A percentile compares a stretch with the other conserved stretches of the same genome.
phyloP scores from a whole-genome alignment of 2,329 filamentous ascomycete species.

The Phaeosphaeriaceae sp. region DNA sequence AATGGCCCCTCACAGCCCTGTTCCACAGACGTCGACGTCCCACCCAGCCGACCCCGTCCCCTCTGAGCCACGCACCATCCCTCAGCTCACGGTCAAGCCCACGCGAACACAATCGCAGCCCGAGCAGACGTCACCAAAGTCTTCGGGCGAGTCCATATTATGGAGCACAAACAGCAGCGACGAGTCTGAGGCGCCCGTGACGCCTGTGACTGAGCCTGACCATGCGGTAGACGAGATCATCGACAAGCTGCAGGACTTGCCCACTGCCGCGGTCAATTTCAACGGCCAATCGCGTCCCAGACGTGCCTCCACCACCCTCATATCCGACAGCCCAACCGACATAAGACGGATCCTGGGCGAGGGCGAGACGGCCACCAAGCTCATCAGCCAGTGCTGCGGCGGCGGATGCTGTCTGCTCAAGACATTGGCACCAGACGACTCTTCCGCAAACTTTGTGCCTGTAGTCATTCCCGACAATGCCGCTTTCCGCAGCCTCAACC shows the following conservation, averaged over 20 bases:
- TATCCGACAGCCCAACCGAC: slow-evolving; percentile 66
- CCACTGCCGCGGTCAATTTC: slow-evolving; percentile 43
- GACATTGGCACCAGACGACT: slow-evolving; percentile 57
- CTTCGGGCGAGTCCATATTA: slow-evolving; percentile 49
- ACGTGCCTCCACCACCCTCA: slow-evolving; percentile 72
- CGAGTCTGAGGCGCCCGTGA: slow-evolving; percentile 52
- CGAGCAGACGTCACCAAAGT: slow-evolving; percentile 47
- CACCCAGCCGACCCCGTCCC: slow-evolving; percentile 57
- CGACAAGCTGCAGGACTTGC: slow-evolving; percentile 51
- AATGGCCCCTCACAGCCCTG: slow-evolving; percentile 30
- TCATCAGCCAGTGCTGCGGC: slow-evolving; percentile 69
- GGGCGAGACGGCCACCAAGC: slow-evolving; percentile 62
- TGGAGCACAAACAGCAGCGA: slow-evolving; percentile 53
- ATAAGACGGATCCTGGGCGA: slow-evolving; percentile 65
- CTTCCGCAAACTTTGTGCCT: slow-evolving; percentile 53
- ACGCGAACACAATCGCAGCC: slow-evolving; percentile 25
- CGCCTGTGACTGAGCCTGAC: slow-evolving; percentile 53
- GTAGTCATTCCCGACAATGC: slow-evolving; percentile 76
- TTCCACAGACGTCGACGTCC: slow-evolving; percentile 53
- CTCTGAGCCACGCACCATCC: slow-evolving; percentile 47
- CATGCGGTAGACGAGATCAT: slow-evolving; percentile 51
- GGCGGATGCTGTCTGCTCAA: slow-evolving; percentile 70
- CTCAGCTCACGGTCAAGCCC: slow-evolving; percentile 37
- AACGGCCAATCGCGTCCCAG: slow-evolving; percentile 53
- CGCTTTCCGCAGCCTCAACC: slow-evolving; percentile 79